Conservation (phyloP, 2,329 filamentous ascomycete species). For the Trichoderma sp. region DNA sequence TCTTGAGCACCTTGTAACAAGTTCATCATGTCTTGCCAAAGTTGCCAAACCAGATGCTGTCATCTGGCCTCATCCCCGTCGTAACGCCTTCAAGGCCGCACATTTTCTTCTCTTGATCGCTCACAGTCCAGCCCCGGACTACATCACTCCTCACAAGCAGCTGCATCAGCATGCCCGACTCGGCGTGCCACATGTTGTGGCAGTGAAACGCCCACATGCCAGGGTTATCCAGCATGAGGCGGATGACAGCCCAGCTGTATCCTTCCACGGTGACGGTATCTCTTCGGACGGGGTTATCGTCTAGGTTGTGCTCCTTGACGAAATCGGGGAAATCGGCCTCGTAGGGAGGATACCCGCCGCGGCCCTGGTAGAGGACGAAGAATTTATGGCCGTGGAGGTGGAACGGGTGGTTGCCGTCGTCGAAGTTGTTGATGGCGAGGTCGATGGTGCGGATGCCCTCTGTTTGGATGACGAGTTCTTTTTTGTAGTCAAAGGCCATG, state of each 20-base stretch:
- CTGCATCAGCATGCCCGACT: slow-evolving; percentile 62
- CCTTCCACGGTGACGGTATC: slow-evolving; percentile 54
- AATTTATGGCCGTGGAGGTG: slow-evolving; percentile 64
- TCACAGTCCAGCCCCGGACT: slow-evolving; percentile 31
- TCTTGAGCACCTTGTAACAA: neutral
- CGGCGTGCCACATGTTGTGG: slow-evolving; percentile 60
- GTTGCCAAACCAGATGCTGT: slow-evolving; percentile 41
- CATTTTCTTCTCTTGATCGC: slow-evolving; percentile 29
- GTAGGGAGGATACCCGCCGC: slow-evolving; percentile 38
- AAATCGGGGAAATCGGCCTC: slow-evolving; percentile 29
- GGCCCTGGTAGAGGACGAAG: slow-evolving; percentile 44
- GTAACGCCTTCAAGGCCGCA: slow-evolving; percentile 34
- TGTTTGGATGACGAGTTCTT: slow-evolving; percentile 50
- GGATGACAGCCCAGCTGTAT: slow-evolving; percentile 56
- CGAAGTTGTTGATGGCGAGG: slow-evolving; percentile 60
- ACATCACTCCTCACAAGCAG: slow-evolving; percentile 43
- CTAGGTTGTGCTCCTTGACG: slow-evolving; percentile 28
- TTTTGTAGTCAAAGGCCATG: slow-evolving; percentile 31
- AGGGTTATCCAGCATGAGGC: slow-evolving; percentile 58
- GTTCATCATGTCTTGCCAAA: slow-evolving; percentile 22
- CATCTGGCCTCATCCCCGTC: slow-evolving; percentile 37
- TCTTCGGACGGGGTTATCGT: slow-evolving; percentile 38
- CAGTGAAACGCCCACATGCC: slow-evolving; percentile 62
- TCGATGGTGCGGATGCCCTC: slow-evolving; percentile 55
- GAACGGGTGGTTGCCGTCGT: slow-evolving; percentile 48